Percentiles rank a stretch among this genome's conserved stretches.
These are phyloP conservation scores for Blastocrithidia nonstop DNA, from an alignment of 208 protist species.

Conservation along the genomic window DNA sequence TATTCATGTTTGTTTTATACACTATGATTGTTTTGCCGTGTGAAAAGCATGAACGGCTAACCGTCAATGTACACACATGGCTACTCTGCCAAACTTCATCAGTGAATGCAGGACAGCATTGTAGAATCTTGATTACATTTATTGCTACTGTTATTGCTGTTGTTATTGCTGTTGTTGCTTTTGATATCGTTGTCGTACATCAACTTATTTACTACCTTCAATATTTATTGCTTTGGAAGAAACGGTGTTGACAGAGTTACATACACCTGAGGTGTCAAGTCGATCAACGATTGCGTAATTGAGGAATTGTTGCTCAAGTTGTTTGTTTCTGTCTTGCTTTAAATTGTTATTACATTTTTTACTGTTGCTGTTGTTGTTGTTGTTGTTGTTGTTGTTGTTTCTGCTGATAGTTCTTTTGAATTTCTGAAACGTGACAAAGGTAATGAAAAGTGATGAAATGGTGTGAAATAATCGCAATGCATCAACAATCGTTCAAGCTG, in stretches of 20 bases:
- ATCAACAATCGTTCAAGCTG: no score
- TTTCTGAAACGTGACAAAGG: no score
- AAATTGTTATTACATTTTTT: no score
- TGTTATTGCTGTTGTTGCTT: background rate
- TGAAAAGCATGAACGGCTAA: background rate
- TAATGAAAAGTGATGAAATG: no score
- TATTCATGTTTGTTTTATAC: background rate
- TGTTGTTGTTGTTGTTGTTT: background rate
- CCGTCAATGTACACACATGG: background rate
- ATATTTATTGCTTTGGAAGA: no score
- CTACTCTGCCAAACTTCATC: no score
- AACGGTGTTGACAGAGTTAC: no score
- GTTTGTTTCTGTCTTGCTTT: background rate
- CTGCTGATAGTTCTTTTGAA: no score
- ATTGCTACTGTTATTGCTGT: background rate
- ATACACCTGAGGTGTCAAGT: no score
- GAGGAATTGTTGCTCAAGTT: background rate
- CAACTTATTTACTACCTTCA: no score
- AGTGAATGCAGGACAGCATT: background rate
- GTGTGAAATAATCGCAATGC: no score
- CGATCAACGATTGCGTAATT: no score
- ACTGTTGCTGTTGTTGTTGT: background rate
- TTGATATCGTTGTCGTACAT: background rate
- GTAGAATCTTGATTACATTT: background rate
- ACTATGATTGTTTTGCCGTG: background rate